phyloP scores from a whole-genome alignment of 768 basidiomycete genomes.

The Cystobasidium onofrii region DNA sequence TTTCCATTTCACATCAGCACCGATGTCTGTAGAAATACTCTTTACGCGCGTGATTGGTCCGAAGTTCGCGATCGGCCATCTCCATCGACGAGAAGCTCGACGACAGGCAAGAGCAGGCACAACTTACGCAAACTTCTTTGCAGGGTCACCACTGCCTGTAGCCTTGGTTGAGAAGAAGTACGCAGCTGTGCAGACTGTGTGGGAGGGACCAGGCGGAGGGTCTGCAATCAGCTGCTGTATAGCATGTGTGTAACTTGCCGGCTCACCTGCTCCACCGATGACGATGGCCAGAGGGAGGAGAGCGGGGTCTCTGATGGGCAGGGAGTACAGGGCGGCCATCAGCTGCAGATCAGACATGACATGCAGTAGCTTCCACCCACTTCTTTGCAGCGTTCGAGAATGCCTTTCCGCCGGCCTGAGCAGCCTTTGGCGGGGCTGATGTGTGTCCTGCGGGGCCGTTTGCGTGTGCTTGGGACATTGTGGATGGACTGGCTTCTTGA shows the following conservation, averaged over 20 bases:
- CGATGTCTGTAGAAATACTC: neutral
- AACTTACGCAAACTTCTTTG: slow-evolving; percentile 6
- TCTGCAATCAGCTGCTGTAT: slow-evolving; percentile 1
- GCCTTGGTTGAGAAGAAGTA: slow-evolving; percentile 24
- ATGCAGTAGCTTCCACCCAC: too few species aligned
- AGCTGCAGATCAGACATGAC: too few species aligned
- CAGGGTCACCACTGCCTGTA: neutral
- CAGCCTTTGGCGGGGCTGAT: slow-evolving; percentile 22
- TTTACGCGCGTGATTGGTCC: neutral
- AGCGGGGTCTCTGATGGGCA: neutral
- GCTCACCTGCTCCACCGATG: slow-evolving; percentile 13
- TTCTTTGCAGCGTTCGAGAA: slow-evolving; percentile 25
- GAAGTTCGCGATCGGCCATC: neutral
- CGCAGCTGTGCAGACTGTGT: neutral
- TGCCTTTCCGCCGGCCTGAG: slow-evolving; percentile 18
- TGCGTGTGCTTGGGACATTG: slow-evolving; percentile 3
- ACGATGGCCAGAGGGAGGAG: slow-evolving; percentile 22
- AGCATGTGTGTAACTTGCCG: neutral
- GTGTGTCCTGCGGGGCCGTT: slow-evolving; percentile 15
- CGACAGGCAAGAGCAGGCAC: neutral
- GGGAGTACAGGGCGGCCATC: too few species aligned
- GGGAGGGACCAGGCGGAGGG: neutral
- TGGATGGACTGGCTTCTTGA: too few species aligned
- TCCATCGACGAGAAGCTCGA: neutral
- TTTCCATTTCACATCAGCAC: neutral